Evolutionary conservation across 116 monocot genomes (phyloP), one percentile per base, ranked within the genome.

Genomic region (Zostera marina): DNA sequence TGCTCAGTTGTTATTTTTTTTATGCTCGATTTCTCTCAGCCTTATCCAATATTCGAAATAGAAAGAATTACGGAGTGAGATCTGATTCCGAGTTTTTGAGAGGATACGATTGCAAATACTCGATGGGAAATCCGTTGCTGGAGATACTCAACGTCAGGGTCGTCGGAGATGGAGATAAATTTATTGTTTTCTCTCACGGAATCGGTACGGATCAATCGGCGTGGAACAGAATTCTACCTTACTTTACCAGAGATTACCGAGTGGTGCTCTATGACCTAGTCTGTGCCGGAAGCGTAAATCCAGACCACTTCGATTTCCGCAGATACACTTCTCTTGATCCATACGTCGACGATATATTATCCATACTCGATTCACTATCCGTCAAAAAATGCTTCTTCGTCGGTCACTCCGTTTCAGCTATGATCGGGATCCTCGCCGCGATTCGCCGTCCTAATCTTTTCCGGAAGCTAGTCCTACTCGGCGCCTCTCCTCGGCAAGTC

Each of bases 121-220:
- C n/a, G 63, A 64, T 71, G 71, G 45, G 64, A 53, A 66, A 56
- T 40, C 68, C 73, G 59, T 76, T 92, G 41, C 72, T 87, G 39
- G 79, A 84, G 74, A 87, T 84, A 49, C 67, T 93, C 14, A 93
- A 93, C 84, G 93, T 93, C 21, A 58, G 93, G 47, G 77, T 81
- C 11, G 71, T 81, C 17, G 93, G 93, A 11, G 41, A 46, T 32
- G 84, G 88, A 8, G 76, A 78, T 15, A 69, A 72, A 56, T 62
- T 81, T 8, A 40, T 93, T 52, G 84, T 93, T 10, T 74, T 93
- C 3, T 81, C 88, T 1, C 93, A 93, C 61, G 93, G 93, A 7
- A 87, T 93, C 68, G 93, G 93, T 47, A 93, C 93, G 11, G 93
- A 93, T 66, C 93, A 93, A 56, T 93, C 93, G 11, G 81, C 73